phyloP scores from a whole-genome alignment of 202 grass and related monocot species.

The Bolboschoenoplectus hybrid region DNA sequence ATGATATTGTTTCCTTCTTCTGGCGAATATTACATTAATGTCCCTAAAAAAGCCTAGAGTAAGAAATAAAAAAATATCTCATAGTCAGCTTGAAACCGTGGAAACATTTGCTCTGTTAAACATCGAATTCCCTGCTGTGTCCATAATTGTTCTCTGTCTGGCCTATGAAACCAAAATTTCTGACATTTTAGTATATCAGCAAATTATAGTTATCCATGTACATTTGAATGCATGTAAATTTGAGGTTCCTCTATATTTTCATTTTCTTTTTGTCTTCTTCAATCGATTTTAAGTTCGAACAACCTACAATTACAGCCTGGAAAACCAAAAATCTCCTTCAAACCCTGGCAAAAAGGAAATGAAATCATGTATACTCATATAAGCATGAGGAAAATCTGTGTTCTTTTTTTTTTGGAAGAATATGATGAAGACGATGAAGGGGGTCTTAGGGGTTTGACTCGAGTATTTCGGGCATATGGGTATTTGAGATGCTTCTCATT shows the following conservation, averaged over 20 bases:
- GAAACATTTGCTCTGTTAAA: conserved; percentile 23
- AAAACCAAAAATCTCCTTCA: background rate
- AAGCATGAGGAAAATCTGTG: background rate
- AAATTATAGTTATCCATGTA: background rate
- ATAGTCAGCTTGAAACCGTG: background rate
- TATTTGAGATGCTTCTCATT: background rate
- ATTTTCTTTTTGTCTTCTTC: background rate
- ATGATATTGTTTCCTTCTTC: background rate
- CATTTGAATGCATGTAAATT: background rate
- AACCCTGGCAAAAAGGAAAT: background rate
- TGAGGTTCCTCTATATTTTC: background rate
- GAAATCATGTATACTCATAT: conserved; percentile 2
- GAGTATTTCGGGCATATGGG: background rate
- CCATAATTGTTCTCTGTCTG: background rate
- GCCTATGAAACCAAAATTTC: background rate
- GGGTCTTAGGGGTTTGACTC: background rate
- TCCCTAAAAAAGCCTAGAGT: background rate
- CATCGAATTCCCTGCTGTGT: background rate
- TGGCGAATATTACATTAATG: conserved; percentile 2
- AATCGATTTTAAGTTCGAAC: background rate
- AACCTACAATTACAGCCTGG: background rate
- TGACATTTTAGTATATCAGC: background rate
- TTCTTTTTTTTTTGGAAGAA: background rate
- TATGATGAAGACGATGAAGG: background rate
- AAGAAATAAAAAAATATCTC: conserved; percentile 12